Percentiles rank a stretch among this genome's conserved stretches.
Evolutionary conservation across 805 yeast genomes (phyloP).

Genomic region (Sporopachydermia quercuum): DNA sequence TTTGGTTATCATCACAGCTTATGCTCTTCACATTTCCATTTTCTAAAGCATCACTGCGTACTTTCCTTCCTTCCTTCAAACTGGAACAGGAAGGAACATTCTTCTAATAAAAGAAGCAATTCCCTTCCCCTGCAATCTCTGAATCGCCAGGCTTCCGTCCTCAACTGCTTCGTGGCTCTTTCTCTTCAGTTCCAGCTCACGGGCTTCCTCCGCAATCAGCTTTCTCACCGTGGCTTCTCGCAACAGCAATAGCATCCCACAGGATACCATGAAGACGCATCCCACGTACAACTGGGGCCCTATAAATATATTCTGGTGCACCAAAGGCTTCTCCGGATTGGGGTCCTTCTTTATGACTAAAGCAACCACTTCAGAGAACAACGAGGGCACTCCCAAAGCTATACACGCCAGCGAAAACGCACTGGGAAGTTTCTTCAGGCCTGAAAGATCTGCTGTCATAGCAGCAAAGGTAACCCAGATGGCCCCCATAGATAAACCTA

Average conservation of each 20-base stretch:
- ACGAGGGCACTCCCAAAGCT: conserved; percentile 18
- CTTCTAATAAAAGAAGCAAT: neutral
- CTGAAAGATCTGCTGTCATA: conserved; percentile 24
- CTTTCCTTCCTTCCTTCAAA: conserved; percentile 1
- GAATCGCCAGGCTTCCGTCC: neutral
- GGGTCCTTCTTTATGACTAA: neutral
- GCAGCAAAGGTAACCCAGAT: conserved; percentile 22
- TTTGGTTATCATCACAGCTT: no score
- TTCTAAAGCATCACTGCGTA: neutral
- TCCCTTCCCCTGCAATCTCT: neutral
- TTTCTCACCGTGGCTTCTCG: neutral
- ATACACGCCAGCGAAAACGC: conserved; percentile 24
- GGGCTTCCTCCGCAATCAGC: neutral
- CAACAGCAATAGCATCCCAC: neutral
- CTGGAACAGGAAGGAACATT: neutral
- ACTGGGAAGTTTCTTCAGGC: conserved; percentile 22
- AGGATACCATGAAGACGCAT: neutral
- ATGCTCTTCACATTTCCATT: no score
- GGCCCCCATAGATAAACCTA: conserved; percentile 33
- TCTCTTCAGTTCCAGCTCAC: neutral
- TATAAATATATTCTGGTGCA: neutral
- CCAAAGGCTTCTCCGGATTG: neutral
- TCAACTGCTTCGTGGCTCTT: neutral
- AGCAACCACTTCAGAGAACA: conserved; percentile 41
- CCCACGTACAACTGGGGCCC: conserved; percentile 1